phyloP scores from a whole-genome alignment of 1,284 basidiomycete species.

The Austroboletus niveus region DNA sequence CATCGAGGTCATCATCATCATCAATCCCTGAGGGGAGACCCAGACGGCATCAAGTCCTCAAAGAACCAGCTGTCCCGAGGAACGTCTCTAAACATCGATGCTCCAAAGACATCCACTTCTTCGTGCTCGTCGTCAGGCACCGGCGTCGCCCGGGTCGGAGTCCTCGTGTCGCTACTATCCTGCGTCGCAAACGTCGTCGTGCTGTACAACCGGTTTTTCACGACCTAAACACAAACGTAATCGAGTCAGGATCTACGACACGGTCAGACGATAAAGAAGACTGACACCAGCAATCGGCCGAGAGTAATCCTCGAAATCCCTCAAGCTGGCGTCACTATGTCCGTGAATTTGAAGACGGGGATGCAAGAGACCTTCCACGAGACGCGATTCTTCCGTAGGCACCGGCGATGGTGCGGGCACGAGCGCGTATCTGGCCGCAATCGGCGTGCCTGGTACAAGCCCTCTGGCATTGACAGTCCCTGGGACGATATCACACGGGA shows the following conservation, averaged over 20 bases:
- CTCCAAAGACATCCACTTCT: conserved; percentile 11
- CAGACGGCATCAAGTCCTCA: conserved; percentile 1
- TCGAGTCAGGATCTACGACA: not conserved
- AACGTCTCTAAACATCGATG: not conserved
- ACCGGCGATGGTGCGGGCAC: conserved; percentile 34
- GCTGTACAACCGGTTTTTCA: conserved; percentile 40
- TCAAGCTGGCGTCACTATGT: conserved; percentile 37
- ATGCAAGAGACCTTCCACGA: conserved; percentile 40
- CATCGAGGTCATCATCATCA: not conserved
- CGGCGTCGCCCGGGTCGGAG: conserved; percentile 3
- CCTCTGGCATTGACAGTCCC: not conserved
- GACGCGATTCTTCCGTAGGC: conserved; percentile 35
- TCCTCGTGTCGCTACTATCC: conserved; percentile 15
- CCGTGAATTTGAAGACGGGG: conserved; percentile 34
- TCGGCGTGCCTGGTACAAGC: not conserved
- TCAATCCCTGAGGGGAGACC: conserved; percentile 1
- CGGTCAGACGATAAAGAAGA: not conserved
- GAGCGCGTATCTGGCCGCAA: conserved; percentile 4
- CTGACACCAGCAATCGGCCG: conserved; percentile 43
- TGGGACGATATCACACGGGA: not conserved
- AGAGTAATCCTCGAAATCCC: conserved; percentile 45
- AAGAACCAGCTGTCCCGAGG: conserved; percentile 13
- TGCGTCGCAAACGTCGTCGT: conserved; percentile 39
- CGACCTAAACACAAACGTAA: conserved; percentile 25
- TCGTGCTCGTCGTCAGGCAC: conserved; percentile 14